A percentile compares a stretch with the other conserved stretches of the same genome.
Conservation (phyloP, 805 yeast genomes). For the Barnettozyma vustinii region DNA sequence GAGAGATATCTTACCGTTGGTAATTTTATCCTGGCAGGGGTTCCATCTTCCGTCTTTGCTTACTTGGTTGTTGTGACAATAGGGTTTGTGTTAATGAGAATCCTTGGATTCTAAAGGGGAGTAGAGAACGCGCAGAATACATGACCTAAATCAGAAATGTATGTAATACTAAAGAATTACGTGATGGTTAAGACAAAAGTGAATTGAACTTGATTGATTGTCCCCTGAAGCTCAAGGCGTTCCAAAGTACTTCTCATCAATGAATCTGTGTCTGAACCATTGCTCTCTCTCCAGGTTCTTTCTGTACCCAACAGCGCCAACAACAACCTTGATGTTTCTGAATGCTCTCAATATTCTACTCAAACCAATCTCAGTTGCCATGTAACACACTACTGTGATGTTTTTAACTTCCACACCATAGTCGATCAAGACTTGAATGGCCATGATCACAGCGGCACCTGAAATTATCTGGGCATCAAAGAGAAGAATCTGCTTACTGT, state of each 20-base stretch:
- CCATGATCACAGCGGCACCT: slow-evolving; percentile 95
- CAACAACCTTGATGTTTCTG: slow-evolving; percentile 52
- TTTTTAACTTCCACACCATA: slow-evolving; percentile 61
- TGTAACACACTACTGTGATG: slow-evolving; percentile 63
- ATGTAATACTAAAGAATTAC: too few relatives aligned
- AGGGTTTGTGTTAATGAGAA: slow-evolving; percentile 69
- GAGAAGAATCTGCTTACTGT: slow-evolving; percentile 46
- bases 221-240: slow-evolving; percentile 28
- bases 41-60: slow-evolving; percentile 76
- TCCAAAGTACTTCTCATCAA: slow-evolving; percentile 78
- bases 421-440: slow-evolving; percentile 79
- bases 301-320: slow-evolving; percentile 56
- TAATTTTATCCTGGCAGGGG: slow-evolving; percentile 85
- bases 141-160: neutral
- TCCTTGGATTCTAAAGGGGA: slow-evolving; percentile 40
- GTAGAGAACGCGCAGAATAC: neutral
- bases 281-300: slow-evolving; percentile 44
- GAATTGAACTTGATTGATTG: too few relatives aligned
- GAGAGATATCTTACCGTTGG: slow-evolving; percentile 82
- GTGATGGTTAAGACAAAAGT: too few relatives aligned
- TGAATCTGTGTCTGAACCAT: slow-evolving; percentile 61
- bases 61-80: slow-evolving; percentile 69
- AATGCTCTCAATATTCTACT: slow-evolving; percentile 71
- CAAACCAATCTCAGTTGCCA: slow-evolving; percentile 76
- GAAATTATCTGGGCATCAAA: slow-evolving; percentile 86